Evolutionary conservation across 73 alveolate genomes (phyloP).

Genomic region (Diophrys sp.): DNA sequence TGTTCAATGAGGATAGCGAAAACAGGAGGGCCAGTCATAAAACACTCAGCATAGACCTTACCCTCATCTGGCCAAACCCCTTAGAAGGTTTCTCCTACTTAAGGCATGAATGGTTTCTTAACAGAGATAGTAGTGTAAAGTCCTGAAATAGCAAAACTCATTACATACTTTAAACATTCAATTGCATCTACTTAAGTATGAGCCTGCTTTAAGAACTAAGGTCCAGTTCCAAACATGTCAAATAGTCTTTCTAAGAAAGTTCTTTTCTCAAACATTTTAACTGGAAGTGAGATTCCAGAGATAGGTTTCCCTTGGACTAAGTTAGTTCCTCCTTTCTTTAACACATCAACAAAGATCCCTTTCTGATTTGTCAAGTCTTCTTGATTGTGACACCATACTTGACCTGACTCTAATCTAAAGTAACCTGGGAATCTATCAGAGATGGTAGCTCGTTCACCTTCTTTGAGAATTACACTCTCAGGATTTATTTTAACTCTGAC

Average conservation of each 20-base stretch:
- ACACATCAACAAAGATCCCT: slow-evolving; percentile 62
- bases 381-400: slow-evolving; percentile 62
- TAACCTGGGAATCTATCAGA: slow-evolving; percentile 35
- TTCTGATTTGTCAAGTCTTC: slow-evolving; percentile 53
- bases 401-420: slow-evolving; percentile 45
- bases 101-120: slow-evolving; percentile 92
- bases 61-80: slow-evolving; percentile 93
- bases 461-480: slow-evolving; percentile 12
- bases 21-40: slow-evolving; percentile 91
- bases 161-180: slow-evolving; percentile 67
- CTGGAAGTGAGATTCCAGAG: slow-evolving; percentile 57
- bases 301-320: slow-evolving; percentile 10
- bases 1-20: slow-evolving; percentile 61
- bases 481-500: slow-evolving; percentile 8
- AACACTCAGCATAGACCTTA: slow-evolving; percentile 85
- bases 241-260: slow-evolving; percentile 56
- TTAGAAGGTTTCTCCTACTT: slow-evolving; percentile 94
- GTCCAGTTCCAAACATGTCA: slow-evolving; percentile 71
- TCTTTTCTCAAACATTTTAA: slow-evolving; percentile 73
- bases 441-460: slow-evolving; percentile 17
- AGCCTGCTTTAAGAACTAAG: slow-evolving; percentile 50
- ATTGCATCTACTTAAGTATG: slow-evolving; percentile 44
- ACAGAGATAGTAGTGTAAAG: slow-evolving; percentile 54
- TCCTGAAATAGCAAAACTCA: slow-evolving; percentile 70
- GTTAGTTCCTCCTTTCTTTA: slow-evolving; percentile 39